Evolutionary conservation across 495 filamentous ascomycete species (phyloP), one percentile per base, ranked within the genome.

Genomic region (Penicillium lagena): DNA sequence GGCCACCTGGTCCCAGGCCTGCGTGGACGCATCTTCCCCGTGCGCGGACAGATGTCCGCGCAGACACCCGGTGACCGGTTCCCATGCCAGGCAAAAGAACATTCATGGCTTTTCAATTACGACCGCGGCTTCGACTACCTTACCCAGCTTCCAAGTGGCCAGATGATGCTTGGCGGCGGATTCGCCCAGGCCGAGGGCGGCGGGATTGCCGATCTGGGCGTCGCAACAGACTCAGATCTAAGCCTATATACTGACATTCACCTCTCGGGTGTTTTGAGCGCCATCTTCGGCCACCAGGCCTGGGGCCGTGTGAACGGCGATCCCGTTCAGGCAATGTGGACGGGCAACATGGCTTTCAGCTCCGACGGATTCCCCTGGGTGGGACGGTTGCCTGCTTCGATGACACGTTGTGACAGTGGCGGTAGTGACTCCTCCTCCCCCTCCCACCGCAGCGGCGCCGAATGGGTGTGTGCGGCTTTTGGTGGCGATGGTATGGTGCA

Each of bases 401-500:
- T 71, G 11, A 63, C 56, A 61, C 60, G 15, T 53, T 69, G 47
- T 63, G 67, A 35, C 52, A 52, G 36, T 45, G 44, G 4, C 22
- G 2, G 22, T 22, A 22, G 22, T 22, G 22, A 3, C 32, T 34
- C n/a, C 7, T 6, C n/a, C 32, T 34, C n/a, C 5, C 31, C n/a
- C 32, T 34, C n/a, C 7, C 32, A 34, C 32, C 1, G 32, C 56
- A 22, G 6, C 2, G 70, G 71, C 2, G 42, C 49, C 4, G 60
- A 84, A 40, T 86, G 70, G 71, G 53, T 86, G 7, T 73, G 74
- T 45, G 82, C 72, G 8, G 83, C 76, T 9, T 87, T 80, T 56
- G 80, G 76, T 31, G 88, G 87, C 0, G 86, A 94, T 53, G 87
- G 88, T 1, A 94, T 94, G 88, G 86, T 86, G 5, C 83, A 85